Evolutionary conservation across 2,329 filamentous ascomycete genomes (phyloP).

Genomic region (Nemania abortiva): DNA sequence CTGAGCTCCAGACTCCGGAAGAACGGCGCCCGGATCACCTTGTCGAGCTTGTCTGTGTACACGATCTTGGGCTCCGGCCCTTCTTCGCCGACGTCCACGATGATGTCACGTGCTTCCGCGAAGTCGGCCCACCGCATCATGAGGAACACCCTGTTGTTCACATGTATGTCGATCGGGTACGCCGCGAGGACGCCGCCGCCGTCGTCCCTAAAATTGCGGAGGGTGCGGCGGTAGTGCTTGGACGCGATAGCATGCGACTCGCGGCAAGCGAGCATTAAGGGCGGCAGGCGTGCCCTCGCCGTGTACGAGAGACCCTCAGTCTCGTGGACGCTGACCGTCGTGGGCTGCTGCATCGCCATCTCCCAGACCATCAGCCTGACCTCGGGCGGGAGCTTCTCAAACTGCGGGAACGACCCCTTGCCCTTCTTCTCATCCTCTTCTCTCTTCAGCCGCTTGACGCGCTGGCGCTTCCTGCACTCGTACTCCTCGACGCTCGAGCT

Average conservation of each 20-base stretch:
- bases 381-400: not conserved
- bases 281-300: not conserved
- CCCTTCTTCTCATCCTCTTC: not conserved
- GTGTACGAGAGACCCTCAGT: not conserved
- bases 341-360: conserved; percentile 7
- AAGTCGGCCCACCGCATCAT: not conserved
- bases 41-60: too few species aligned
- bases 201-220: not conserved
- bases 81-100: not conserved
- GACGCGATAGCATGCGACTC: conserved; percentile 3
- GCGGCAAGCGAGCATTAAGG: conserved; percentile 10
- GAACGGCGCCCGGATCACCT: too few species aligned
- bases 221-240: not conserved
- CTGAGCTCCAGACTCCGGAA: too few species aligned
- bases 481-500: conserved; percentile 4
- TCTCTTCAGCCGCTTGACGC: not conserved
- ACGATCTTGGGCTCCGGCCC: too few species aligned
- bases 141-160: not conserved
- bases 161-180: conserved; percentile 1
- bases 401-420: not conserved
- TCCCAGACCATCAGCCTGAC: conserved; percentile 5
- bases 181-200: conserved; percentile 5
- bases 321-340: not conserved
- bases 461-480: conserved; percentile 3
- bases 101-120: not conserved